Evolutionary conservation across 2,329 filamentous ascomycete genomes (phyloP).

Genomic region (Clonostachys solani): DNA sequence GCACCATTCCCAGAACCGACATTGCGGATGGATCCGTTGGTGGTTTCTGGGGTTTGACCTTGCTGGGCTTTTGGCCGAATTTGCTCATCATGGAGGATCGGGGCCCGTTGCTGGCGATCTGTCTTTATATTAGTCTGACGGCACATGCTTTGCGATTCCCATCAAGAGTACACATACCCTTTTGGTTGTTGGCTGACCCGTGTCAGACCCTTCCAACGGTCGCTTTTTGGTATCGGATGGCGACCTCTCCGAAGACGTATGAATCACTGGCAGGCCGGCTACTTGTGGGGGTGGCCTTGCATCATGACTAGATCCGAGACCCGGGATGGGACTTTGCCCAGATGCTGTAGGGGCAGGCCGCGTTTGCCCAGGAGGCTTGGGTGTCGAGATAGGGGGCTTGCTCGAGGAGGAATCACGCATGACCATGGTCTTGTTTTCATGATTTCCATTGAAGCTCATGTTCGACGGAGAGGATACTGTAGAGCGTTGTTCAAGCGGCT

Average conservation of each 20-base stretch:
- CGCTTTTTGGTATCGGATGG: slow-evolving; percentile 30
- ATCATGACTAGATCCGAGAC: not conserved
- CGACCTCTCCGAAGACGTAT: too few species aligned
- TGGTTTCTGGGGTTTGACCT: slow-evolving; percentile 11
- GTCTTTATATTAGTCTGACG: slow-evolving; percentile 14
- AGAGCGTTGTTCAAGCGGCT: slow-evolving; percentile 27
- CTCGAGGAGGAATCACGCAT: slow-evolving; percentile 5
- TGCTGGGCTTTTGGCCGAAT: slow-evolving; percentile 22
- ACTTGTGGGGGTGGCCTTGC: not conserved
- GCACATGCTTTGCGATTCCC: not conserved
- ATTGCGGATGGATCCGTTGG: slow-evolving; percentile 47
- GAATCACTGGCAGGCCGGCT: not conserved
- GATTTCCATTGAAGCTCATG: slow-evolving; percentile 5
- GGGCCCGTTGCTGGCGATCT: slow-evolving; percentile 22
- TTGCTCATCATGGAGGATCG: slow-evolving; percentile 27
- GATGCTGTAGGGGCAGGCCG: too few species aligned
- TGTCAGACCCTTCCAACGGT: slow-evolving; percentile 28
- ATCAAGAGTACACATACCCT: slow-evolving; percentile 27
- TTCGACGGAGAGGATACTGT: slow-evolving; percentile 13
- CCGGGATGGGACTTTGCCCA: too few species aligned
- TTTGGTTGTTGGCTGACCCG: slow-evolving; percentile 25
- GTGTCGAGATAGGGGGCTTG: not conserved
- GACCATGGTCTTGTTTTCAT: slow-evolving; percentile 4
- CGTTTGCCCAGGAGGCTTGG: not conserved
- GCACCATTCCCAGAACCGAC: slow-evolving; percentile 43